A percentile compares a stretch with the other conserved stretches of the same genome.
These are phyloP conservation scores for Primulina tabacum DNA, from an alignment of 257 asterid genomes.

Conservation along the genomic window DNA sequence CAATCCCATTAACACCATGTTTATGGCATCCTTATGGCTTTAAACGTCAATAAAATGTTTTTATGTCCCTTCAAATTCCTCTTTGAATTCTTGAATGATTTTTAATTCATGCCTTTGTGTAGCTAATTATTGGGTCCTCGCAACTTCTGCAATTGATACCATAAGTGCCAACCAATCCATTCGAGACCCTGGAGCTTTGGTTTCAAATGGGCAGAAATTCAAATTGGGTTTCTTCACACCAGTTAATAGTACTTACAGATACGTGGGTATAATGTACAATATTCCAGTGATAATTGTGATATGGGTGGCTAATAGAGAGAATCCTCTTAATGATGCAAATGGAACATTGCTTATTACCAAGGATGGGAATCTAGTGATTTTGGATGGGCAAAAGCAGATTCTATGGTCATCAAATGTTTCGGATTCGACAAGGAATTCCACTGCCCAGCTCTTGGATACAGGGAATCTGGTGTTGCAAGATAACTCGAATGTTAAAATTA, in stretches of 20 bases:
- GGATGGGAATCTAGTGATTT: constrained; percentile 42
- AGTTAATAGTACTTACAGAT: constrained; percentile 23
- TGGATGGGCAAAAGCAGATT: constrained; percentile 29
- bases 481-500: not conserved
- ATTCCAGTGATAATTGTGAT: constrained; percentile 27
- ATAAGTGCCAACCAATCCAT: constrained; percentile 20
- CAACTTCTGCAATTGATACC: constrained; percentile 28
- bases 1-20: no score
- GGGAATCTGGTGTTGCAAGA: constrained; percentile 39
- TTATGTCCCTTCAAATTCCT: no score
- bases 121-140: no score
- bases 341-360: constrained; percentile 26
- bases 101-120: no score
- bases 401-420: constrained; percentile 41
- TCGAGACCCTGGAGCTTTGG: constrained; percentile 33
- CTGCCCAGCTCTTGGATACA: constrained; percentile 33
- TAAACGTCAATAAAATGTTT: no score
- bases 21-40: no score
- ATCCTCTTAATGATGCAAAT: constrained; percentile 31
- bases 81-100: no score
- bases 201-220: constrained; percentile 36
- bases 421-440: constrained; percentile 8
- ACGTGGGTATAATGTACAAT: constrained; percentile 48
- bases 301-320: constrained; percentile 61
- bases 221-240: constrained; percentile 55